Evolutionary conservation across 2,329 filamentous ascomycete species (phyloP).

Genomic region (Colletotrichum filicis): DNA sequence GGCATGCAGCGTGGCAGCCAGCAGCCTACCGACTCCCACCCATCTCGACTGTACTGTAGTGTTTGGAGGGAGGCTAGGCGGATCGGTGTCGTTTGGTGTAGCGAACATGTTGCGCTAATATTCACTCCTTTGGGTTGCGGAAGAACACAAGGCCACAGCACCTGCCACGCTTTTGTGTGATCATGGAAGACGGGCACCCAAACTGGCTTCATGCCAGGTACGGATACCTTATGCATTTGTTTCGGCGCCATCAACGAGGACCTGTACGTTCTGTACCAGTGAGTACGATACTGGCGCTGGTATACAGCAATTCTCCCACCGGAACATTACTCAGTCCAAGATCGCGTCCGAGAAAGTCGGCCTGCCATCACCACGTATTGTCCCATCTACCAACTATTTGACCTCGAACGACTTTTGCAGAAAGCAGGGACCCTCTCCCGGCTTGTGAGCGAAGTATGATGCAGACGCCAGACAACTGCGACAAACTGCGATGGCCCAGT

Average conservation of each 20-base stretch:
- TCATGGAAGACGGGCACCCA: background rate
- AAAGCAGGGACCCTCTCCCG: background rate
- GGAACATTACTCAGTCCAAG: background rate
- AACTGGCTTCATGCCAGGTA: constrained; percentile 1
- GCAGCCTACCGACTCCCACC: background rate
- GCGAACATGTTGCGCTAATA: background rate
- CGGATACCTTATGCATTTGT: constrained; percentile 6
- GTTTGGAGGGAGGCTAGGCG: background rate
- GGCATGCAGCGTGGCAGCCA: background rate
- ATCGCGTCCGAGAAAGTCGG: background rate
- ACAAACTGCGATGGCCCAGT: constrained; percentile 4
- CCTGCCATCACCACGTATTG: background rate
- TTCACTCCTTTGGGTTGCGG: background rate
- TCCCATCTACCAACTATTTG: background rate
- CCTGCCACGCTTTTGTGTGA: background rate
- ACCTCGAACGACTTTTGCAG: background rate
- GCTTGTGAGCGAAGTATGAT: constrained; percentile 15
- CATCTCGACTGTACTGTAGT: background rate
- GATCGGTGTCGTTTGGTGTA: background rate
- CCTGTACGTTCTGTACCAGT: background rate
- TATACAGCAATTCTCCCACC: background rate
- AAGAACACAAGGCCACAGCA: constrained; percentile 14
- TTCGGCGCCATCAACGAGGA: constrained; percentile 13
- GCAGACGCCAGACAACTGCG: constrained; percentile 10
- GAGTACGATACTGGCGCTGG: background rate